Conservation (phyloP, 352 stramenopile genomes). For the Globisporangium megalacanthum region DNA sequence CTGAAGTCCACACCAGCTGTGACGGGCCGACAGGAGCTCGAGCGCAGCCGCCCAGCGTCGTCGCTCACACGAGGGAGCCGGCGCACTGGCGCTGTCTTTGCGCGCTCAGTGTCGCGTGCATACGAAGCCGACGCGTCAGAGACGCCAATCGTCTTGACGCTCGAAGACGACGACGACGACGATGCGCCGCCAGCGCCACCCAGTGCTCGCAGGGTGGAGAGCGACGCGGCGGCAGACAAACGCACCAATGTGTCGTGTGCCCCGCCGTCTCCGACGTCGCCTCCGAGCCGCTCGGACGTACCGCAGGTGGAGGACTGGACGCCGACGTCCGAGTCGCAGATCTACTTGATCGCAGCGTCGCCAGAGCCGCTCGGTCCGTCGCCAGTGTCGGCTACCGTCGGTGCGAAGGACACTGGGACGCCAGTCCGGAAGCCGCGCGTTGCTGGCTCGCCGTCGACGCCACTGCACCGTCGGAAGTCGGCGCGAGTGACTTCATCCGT, state of each 20-base stretch:
- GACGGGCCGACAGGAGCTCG: slow-evolving; percentile 2
- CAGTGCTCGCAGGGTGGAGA: background rate
- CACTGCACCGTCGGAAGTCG: slow-evolving; percentile 9
- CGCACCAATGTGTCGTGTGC: background rate
- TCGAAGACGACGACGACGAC: slow-evolving; percentile 2
- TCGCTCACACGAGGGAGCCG: background rate
- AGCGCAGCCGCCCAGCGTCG: background rate
- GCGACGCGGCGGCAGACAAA: background rate
- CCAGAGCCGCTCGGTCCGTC: background rate
- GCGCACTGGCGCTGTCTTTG: background rate
- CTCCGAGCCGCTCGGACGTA: background rate
- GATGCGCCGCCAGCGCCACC: background rate
- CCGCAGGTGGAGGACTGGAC: background rate
- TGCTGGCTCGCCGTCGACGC: background rate
- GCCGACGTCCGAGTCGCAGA: background rate
- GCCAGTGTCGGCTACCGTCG: background rate
- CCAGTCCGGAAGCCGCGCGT: background rate
- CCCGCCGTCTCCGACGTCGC: background rate
- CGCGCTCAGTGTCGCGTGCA: too few relatives aligned
- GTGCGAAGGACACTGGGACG: background rate
- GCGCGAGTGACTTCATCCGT: background rate
- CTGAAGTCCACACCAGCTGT: slow-evolving; percentile 35
- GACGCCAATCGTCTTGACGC: slow-evolving; percentile 1
- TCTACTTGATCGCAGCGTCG: slow-evolving; percentile 2
- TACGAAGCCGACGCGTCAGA: background rate